Evolutionary conservation across 805 yeast species (phyloP).

Genomic region (Saccharomycopsis sp.): DNA sequence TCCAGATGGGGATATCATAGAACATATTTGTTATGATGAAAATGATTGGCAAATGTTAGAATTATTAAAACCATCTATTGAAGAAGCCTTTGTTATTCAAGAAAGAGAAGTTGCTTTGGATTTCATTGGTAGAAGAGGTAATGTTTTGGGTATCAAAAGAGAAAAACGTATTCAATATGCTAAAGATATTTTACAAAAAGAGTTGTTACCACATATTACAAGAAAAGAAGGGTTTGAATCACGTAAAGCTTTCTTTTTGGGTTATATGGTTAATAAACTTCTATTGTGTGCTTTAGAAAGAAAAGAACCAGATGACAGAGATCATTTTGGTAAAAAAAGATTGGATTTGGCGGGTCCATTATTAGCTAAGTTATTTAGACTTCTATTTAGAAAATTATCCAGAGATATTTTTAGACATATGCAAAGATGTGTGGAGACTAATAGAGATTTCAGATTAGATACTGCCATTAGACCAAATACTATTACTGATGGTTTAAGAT

Average conservation of each 20-base stretch:
- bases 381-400: slow-evolving; percentile 88
- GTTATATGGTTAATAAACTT: slow-evolving; percentile 95
- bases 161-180: slow-evolving; percentile 99
- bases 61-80: slow-evolving; percentile 97
- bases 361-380: slow-evolving; percentile 89
- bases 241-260: slow-evolving; percentile 92
- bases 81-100: slow-evolving; percentile 96
- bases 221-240: slow-evolving; percentile 96
- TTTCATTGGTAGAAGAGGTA: slow-evolving; percentile 97
- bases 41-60: slow-evolving; percentile 99
- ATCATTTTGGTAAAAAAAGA: slow-evolving; percentile 98
- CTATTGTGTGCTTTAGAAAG: slow-evolving; percentile 93
- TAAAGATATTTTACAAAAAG: slow-evolving; percentile 91
- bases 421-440: slow-evolving; percentile 98
- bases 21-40: slow-evolving; percentile 95
- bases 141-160: slow-evolving; percentile 89
- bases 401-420: slow-evolving; percentile 93
- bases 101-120: slow-evolving; percentile 97
- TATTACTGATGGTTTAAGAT: slow-evolving; percentile 93
- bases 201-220: slow-evolving; percentile 92
- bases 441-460: slow-evolving; percentile 91
- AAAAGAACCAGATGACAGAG: slow-evolving; percentile 98
- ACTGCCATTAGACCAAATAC: slow-evolving; percentile 96
- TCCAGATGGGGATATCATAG: slow-evolving; percentile 97
- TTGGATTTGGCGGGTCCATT: slow-evolving; percentile 98